phyloP scores from a whole-genome alignment of 768 basidiomycete species.

The Boletus rufocinnamomeus region DNA sequence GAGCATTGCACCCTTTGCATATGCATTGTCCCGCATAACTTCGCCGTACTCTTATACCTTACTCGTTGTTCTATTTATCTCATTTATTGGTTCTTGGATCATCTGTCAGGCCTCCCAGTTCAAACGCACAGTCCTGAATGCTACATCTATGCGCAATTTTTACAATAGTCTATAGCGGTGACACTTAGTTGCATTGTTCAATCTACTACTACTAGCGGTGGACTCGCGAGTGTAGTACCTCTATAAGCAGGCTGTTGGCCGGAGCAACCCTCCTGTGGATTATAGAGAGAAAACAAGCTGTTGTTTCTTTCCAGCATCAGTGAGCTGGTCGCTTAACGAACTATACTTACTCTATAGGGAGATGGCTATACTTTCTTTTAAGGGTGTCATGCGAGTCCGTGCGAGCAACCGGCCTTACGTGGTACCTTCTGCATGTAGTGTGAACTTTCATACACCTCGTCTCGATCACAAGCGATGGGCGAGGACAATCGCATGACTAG shows the following conservation, averaged over 20 bases:
- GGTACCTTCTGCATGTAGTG: background rate
- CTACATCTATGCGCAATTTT: background rate
- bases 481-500: background rate
- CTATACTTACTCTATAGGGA: background rate
- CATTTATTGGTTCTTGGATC: background rate
- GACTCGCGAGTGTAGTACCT: background rate
- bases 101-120: background rate
- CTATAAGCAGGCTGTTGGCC: background rate
- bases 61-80: background rate
- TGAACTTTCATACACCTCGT: background rate
- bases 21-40: background rate
- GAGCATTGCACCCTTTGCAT: background rate
- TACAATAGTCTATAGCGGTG: background rate
- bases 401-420: background rate
- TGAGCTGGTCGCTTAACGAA: background rate
- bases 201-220: background rate
- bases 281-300: background rate
- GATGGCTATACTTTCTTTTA: background rate
- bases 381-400: background rate
- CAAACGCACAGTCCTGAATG: background rate
- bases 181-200: background rate
- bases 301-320: background rate
- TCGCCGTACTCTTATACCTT: background rate
- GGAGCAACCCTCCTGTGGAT: background rate
- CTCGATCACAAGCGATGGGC: background rate